Base-by-base conservation (phyloP, 1,284 basidiomycete species). In the Xerocomus cyaneibrunnescens region DNA sequence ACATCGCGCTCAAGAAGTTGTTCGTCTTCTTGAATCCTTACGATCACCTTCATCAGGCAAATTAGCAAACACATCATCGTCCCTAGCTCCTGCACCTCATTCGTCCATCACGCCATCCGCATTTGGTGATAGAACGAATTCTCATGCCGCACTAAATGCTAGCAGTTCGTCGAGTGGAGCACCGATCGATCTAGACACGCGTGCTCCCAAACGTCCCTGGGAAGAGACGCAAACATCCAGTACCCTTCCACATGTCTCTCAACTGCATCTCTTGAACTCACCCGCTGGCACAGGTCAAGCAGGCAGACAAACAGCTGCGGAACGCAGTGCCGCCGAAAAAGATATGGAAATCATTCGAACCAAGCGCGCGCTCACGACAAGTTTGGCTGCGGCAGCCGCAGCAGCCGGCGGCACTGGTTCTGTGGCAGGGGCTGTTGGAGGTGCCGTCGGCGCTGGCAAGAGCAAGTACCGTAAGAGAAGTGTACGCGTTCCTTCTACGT, bases 291-390 rank as follows among this genome's bases (percentile, higher is more conserved):
- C 45, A 21, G 52, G 48, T n/a, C 61, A 51, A 34, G 51, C 40
- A 14, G 36, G 48, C n/a, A 58, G 60, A 49, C 65, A 58, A 43
- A 62, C 64, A 3, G 48, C 64, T 2, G 54, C 65, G 1, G 66
- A 66, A 23, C 79, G 81, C 58, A 74, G 79, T 4, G 84, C 80
- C 1, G 87, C 87, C 9, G 85, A 89, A 66, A 79, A 84, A 54
- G 88, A 90, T 59, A 90, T 90, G 87, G 85, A 87, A 56, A 76
- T 87, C 52, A 90, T 90, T 57, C 80, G 87, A 13, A 83, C 76
- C 27, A 90, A 89, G 68, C 80, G 88, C 22, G 85, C 87, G 17
- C 80, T 84, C 25, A 86, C 82, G 53, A 73, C 77, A 1, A 76
- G 72, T 12, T 73, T 72, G 23, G 71, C 71, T 21, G 74, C 74